These are phyloP conservation scores for Forsythia suspensa DNA, from an alignment of 257 asterid genomes.

Conservation along the genomic window DNA sequence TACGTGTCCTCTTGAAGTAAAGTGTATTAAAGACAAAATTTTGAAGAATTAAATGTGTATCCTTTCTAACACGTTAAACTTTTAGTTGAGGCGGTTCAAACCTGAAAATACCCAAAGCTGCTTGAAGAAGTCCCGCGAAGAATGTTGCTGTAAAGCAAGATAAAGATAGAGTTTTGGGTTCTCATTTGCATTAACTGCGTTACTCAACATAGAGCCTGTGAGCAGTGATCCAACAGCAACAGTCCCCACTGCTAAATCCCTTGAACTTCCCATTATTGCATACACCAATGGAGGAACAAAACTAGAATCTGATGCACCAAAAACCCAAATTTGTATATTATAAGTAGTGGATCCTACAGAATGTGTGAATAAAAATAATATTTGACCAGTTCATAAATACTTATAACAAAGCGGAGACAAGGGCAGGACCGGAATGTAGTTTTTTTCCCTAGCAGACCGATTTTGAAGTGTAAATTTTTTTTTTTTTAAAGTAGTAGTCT, in stretches of 20 bases:
- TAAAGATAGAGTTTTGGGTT: conserved; percentile 68
- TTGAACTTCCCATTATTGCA: conserved; percentile 88
- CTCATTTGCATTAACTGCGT: conserved; percentile 46
- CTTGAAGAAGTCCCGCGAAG: conserved; percentile 81
- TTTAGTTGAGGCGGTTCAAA: neutral
- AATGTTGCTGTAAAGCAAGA: conserved; percentile 88
- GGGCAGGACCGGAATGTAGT: too few species aligned
- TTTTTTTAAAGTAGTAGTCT: too few species aligned
- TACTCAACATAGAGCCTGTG: conserved; percentile 66
- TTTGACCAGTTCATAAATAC: too few species aligned
- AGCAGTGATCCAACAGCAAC: conserved; percentile 87
- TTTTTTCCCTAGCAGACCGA: too few species aligned
- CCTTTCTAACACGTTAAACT: too few species aligned
- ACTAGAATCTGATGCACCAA: conserved; percentile 62
- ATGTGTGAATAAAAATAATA: too few species aligned
- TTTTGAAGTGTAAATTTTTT: too few species aligned
- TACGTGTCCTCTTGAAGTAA: too few species aligned
- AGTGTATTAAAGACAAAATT: too few species aligned
- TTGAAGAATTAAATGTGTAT: too few species aligned
- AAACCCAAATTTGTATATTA: neutral
- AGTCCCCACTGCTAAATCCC: conserved; percentile 88
- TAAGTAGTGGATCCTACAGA: too few species aligned
- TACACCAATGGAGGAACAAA: conserved; percentile 82
- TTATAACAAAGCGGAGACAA: too few species aligned
- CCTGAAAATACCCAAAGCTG: conserved; percentile 78